phyloP scores from a whole-genome alignment of 2,329 filamentous ascomycete species.

The Stromatinia cepivora region DNA sequence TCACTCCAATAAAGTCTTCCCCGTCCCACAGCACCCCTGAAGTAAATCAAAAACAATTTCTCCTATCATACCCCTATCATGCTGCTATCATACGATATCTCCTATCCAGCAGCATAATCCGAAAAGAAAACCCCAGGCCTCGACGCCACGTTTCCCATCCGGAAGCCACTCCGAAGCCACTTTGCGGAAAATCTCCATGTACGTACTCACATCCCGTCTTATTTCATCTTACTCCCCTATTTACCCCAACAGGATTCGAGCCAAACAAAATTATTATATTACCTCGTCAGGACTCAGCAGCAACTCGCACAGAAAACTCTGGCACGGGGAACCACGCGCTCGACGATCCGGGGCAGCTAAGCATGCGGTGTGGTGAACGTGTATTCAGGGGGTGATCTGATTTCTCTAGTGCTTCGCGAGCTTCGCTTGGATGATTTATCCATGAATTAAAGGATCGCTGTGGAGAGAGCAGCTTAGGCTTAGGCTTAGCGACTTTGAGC shows the following conservation, averaged over 20 bases:
- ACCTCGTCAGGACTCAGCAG: not conserved
- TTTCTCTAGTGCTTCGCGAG: not conserved
- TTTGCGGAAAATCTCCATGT: not conserved
- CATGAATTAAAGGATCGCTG: slow-evolving; percentile 7
- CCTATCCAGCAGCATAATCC: slow-evolving; percentile 2
- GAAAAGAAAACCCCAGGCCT: not conserved
- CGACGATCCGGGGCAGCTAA: slow-evolving; percentile 14
- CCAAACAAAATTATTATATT: not conserved
- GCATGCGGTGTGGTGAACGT: slow-evolving; percentile 17
- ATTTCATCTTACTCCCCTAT: not conserved
- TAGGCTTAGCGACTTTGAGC: not conserved
- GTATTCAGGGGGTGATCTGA: not conserved
- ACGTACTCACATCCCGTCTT: not conserved
- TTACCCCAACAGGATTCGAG: not conserved
- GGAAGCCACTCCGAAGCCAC: slow-evolving; percentile 10
- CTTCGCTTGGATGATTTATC: not conserved
- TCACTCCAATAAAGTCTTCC: too few species aligned
- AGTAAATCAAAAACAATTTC: not conserved
- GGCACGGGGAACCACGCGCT: slow-evolving; percentile 7
- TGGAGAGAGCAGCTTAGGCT: not conserved
- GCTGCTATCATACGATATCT: not conserved
- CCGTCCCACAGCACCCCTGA: not conserved
- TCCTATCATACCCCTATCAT: not conserved
- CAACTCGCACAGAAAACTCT: not conserved
- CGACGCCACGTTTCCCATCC: not conserved